phyloP scores from a whole-genome alignment of 768 basidiomycete genomes.

The Pisolithus orientalis region DNA sequence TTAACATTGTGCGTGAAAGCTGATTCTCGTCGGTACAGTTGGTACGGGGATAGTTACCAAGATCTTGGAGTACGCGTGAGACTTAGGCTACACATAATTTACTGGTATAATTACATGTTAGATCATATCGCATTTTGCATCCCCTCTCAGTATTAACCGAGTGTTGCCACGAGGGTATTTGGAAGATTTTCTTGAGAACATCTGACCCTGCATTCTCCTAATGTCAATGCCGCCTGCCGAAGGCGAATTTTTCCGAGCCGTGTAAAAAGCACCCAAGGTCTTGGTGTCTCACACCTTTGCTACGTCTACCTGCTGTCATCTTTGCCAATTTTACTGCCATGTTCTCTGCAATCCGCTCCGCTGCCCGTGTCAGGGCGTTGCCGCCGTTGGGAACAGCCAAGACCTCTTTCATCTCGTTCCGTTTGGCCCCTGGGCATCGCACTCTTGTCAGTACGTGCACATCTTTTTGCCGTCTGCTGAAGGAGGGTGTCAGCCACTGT shows the following conservation, averaged over 20 bases:
- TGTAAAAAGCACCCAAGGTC: conserved; percentile 1
- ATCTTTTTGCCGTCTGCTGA: not conserved
- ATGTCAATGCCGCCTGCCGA: conserved; percentile 4
- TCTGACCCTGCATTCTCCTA: not conserved
- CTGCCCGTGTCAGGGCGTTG: conserved; percentile 1
- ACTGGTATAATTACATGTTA: conserved; percentile 14
- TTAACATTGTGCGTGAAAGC: conserved; percentile 1
- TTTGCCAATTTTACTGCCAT: not conserved
- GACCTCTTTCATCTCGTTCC: not conserved
- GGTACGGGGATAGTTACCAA: conserved; percentile 94
- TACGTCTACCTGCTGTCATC: not conserved
- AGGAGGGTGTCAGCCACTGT: not conserved
- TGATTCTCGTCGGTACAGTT: conserved; percentile 39
- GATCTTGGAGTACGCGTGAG: conserved; percentile 46
- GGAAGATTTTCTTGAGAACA: not conserved
- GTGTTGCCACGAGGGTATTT: conserved; percentile 2
- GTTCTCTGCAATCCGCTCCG: conserved; percentile 1
- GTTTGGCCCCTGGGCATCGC: conserved; percentile 1
- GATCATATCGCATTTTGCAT: conserved; percentile 10
- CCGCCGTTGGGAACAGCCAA: not conserved
- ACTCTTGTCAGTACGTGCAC: conserved; percentile 6
- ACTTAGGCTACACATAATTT: conserved; percentile 10
- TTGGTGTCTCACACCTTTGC: conserved; percentile 4
- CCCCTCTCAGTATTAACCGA: conserved; percentile 18
- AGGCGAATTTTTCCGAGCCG: not conserved